Base-by-base conservation (phyloP, 176 grass and related monocot genomes). In the Triticum turgidum region DNA sequence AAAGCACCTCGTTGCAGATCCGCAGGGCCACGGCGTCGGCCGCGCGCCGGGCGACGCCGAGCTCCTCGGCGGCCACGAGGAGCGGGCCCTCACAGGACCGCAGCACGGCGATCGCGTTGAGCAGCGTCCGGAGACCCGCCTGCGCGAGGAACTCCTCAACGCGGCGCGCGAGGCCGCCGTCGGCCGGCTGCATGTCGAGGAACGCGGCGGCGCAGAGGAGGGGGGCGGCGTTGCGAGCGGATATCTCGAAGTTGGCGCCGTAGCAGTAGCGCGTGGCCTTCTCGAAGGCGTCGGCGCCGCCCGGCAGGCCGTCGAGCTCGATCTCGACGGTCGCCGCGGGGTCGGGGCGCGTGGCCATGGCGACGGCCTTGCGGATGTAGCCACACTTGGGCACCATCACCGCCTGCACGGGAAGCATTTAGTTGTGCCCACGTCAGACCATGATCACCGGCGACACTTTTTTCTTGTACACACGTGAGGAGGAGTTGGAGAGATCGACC, bases 361-460 rank as follows among this genome's bases (percentile, higher is more conserved):
- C 69, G 8, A 98, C 64, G 65, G 78, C 87, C 11, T 85, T 80
- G 33, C 88, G 69, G 77, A 98, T 92, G 87, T 94, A 91, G 1
- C 96, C 82, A 34, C 92, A 94, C 89, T 89, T 96, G n/a, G 90
- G 83, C 63, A 92, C 88, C 86, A 98, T 89, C 80, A 91, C 85
- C 21, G 93, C 87, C 93, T 98, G 82, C 14, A 38, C 5, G 5
- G 39, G 24, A 56, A 66, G 35, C 39, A 4, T 38, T 11, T 11
- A 34, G 9, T 24, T 17, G 0, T 25, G 59, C 38, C 32, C 7
- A 49, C 21, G 73, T 88, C 8, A 83, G 76, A 13, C 34, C 11
- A 66, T 51, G 25, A 58, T 67, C 15, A 56, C 52, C 63, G 5
- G 68, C 37, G 35, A 61, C 73, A 51, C 9, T 5, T 45, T 44